These are phyloP conservation scores for Lepidium sativum DNA, from an alignment of 345 rosid genomes.

Conservation along the genomic window DNA sequence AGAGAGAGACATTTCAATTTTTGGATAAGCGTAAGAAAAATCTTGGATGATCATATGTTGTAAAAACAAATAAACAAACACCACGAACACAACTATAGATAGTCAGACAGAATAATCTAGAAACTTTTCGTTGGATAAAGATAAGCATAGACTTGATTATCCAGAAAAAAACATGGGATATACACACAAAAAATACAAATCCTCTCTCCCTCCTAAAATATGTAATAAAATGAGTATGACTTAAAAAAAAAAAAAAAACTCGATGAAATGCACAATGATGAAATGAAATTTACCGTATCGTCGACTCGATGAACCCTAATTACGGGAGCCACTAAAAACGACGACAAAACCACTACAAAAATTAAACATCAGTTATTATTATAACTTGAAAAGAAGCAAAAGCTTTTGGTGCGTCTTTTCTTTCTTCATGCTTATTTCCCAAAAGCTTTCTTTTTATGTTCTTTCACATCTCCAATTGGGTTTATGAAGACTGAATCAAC, in stretches of 20 bases:
- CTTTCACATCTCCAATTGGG: slow-evolving; percentile 57
- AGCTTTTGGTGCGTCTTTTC: not conserved
- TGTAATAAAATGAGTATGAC: no score
- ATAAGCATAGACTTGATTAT: no score
- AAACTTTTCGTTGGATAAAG: no score
- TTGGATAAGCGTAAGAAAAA: not conserved
- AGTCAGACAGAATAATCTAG: no score
- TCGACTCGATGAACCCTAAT: slow-evolving; percentile 13
- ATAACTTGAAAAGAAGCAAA: slow-evolving; percentile 2
- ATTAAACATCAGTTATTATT: not conserved
- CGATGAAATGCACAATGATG: slow-evolving; percentile 15
- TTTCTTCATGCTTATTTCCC: not conserved
- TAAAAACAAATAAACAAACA: not conserved
- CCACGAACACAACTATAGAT: no score
- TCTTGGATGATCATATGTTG: not conserved
- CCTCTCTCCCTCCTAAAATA: slow-evolving; percentile 2
- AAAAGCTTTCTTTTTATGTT: slow-evolving; percentile 30
- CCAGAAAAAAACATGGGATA: not conserved
- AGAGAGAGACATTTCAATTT: not conserved
- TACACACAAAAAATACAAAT: not conserved
- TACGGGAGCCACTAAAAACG: not conserved
- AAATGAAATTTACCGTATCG: slow-evolving; percentile 4
- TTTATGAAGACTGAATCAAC: slow-evolving; percentile 82
- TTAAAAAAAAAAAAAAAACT: not conserved
- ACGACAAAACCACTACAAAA: not conserved